These are phyloP conservation scores for Brassica cretica DNA, from an alignment of 345 rosid genomes.

Conservation along the genomic window DNA sequence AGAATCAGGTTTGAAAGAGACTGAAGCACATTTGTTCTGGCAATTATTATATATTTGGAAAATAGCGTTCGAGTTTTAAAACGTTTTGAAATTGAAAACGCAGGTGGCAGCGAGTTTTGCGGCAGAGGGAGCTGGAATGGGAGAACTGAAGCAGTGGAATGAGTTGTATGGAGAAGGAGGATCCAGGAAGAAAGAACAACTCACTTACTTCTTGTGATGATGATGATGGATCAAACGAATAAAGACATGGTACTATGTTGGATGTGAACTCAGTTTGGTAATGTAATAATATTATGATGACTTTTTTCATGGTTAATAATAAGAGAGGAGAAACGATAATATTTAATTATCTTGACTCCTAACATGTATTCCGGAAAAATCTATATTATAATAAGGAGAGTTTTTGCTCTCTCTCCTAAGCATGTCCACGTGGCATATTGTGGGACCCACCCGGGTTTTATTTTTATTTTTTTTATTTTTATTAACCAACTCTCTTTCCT, in stretches of 20 bases:
- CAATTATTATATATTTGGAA: neutral
- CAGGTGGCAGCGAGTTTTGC: constrained; percentile 97
- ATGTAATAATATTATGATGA: neutral
- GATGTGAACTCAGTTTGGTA: constrained; percentile 7
- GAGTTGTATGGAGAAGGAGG: constrained; percentile 92
- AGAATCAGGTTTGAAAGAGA: constrained; percentile 58
- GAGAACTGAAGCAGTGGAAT: constrained; percentile 88
- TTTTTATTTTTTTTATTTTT: too few species aligned
- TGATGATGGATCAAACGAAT: neutral
- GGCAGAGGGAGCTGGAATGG: constrained; percentile 68
- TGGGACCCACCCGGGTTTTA: too few species aligned
- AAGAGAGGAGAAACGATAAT: neutral
- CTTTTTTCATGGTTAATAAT: constrained; percentile 4
- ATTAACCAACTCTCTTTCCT: too few species aligned
- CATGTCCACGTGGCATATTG: too few species aligned
- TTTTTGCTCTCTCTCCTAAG: too few species aligned
- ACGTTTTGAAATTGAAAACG: constrained; percentile 16
- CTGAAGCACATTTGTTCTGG: neutral
- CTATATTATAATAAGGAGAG: too few species aligned
- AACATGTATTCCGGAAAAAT: neutral
- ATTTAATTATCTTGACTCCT: neutral
- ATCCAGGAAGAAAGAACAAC: constrained; percentile 82
- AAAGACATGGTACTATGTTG: neutral
- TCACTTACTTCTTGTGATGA: constrained; percentile 71
- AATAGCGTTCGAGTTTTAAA: constrained; percentile 21